Evolutionary conservation across 768 basidiomycete genomes (phyloP).

Genomic region (Pisolithus orientalis): DNA sequence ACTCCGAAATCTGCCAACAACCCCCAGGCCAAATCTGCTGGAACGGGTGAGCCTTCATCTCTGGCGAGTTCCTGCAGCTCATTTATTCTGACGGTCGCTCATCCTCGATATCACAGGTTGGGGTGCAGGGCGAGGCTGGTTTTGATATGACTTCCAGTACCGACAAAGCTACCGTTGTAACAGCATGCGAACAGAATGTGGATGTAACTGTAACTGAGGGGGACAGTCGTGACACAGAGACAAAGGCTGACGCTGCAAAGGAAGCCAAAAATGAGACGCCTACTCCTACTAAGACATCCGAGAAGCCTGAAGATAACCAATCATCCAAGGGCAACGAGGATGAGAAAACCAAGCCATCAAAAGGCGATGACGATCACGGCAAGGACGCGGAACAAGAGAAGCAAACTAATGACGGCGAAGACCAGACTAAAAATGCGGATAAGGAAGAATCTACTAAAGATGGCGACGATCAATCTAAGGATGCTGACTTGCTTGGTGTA

Average conservation of each 20-base stretch:
- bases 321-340: not conserved
- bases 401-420: constrained; percentile 19
- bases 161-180: constrained; percentile 22
- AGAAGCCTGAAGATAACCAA: not conserved
- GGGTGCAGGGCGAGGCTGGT: not conserved
- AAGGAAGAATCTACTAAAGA: constrained; percentile 24
- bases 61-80: constrained; percentile 19
- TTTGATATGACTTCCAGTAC: constrained; percentile 9
- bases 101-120: constrained; percentile 19
- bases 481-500: constrained; percentile 1
- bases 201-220: constrained; percentile 18
- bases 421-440: constrained; percentile 14
- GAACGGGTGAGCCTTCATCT: constrained; percentile 28
- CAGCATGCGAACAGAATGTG: constrained; percentile 18
- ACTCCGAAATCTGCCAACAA: not conserved
- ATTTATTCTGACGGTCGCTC: constrained; percentile 24
- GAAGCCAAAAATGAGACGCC: too few species aligned
- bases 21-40: constrained; percentile 1
- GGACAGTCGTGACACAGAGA: constrained; percentile 2
- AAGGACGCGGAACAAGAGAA: constrained; percentile 20
- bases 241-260: not conserved
- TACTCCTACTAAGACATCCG: too few species aligned
- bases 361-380: not conserved
- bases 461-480: constrained; percentile 8
- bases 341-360: not conserved